Evolutionary conservation across 2,329 filamentous ascomycete species (phyloP), one percentile per base, ranked within the genome.

Genomic region (Hymenoscyphus salicellus): DNA sequence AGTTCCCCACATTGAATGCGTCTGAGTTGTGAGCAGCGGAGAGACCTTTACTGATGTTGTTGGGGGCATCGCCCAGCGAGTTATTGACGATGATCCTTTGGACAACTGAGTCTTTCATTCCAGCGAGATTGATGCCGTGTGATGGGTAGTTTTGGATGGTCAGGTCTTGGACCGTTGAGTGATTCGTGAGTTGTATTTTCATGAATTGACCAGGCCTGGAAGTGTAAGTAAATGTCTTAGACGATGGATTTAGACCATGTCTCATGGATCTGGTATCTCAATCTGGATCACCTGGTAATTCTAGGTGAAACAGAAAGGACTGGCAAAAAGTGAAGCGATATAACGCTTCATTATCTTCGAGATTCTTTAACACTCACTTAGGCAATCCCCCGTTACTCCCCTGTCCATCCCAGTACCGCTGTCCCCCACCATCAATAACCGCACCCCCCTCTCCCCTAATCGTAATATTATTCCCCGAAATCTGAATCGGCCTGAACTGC

Each of bases 311-410:
- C 4, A 26, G 46, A 23, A 26, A 52, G 5, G 8, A 30, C 28
- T 3, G 6, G 28, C 28, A 30, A 30, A 30, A 30, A 30, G 28
- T 30, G 28, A 30, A 30, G 28, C 28, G 28, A 30, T 3, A 3
- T 30, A 6, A 30, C 28, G 3, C 28, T 30, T 3, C 28, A 30
- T 30, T 30, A 3, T 30, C 28, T 30, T 30, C 28, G 28, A 30
- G 6, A 30, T 30, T 30, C 6, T 3, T 3, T 41, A 41, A 11
- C 20, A 65, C 56, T 62, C 62, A 65, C 65, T 69, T 69, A 10
- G 63, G 57, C 10, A 58, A 26, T 16, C 80, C 79, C n/a, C 80
- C 80, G 62, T 83, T 83, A n/a, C 75, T 77, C 17, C 80, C 81
- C 17, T 79, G 68, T 5, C 78, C 78, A 65, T 81, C 79, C 79